Percentiles rank a stretch among this genome's conserved stretches.
Evolutionary conservation across 2,329 filamentous ascomycete species (phyloP).

Genomic region (Paradendryphiella salina): DNA sequence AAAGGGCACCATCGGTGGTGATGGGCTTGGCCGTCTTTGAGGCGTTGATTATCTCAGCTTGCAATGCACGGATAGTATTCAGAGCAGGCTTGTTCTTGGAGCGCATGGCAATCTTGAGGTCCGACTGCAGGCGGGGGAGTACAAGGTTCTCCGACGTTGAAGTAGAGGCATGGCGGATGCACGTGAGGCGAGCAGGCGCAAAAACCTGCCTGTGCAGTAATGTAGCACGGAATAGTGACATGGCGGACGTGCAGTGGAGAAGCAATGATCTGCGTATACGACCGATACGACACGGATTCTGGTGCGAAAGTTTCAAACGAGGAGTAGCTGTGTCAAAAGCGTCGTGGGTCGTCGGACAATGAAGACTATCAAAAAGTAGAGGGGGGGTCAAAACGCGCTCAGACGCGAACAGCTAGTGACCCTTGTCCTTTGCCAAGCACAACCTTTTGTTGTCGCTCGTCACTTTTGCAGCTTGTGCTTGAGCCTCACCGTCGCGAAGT

Average conservation of each 20-base stretch:
- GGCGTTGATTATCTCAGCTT: slow-evolving; percentile 73
- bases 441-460: slow-evolving; percentile 37
- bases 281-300: neutral
- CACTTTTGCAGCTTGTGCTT: slow-evolving; percentile 28
- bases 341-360: neutral
- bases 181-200: slow-evolving; percentile 17
- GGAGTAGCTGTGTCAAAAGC: neutral
- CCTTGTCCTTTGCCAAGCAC: slow-evolving; percentile 24
- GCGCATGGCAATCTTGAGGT: slow-evolving; percentile 55
- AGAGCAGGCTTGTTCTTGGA: slow-evolving; percentile 62
- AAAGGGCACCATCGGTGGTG: slow-evolving; percentile 68
- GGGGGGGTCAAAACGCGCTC: slow-evolving; percentile 19
- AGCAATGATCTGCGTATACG: no score
- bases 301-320: neutral
- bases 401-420: slow-evolving; percentile 23
- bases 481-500: slow-evolving; percentile 35
- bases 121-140: slow-evolving; percentile 51
- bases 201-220: slow-evolving; percentile 22
- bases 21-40: slow-evolving; percentile 74
- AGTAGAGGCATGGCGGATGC: slow-evolving; percentile 28
- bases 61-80: slow-evolving; percentile 67
- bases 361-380: slow-evolving; percentile 13
- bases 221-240: slow-evolving; percentile 33
- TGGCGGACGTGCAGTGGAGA: slow-evolving; percentile 2
- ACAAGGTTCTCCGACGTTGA: slow-evolving; percentile 30